A percentile compares a stretch with the other conserved stretches of the same genome.
phyloP scores from a whole-genome alignment of 495 filamentous ascomycete genomes.

The Amphirosellinia nigrospora region DNA sequence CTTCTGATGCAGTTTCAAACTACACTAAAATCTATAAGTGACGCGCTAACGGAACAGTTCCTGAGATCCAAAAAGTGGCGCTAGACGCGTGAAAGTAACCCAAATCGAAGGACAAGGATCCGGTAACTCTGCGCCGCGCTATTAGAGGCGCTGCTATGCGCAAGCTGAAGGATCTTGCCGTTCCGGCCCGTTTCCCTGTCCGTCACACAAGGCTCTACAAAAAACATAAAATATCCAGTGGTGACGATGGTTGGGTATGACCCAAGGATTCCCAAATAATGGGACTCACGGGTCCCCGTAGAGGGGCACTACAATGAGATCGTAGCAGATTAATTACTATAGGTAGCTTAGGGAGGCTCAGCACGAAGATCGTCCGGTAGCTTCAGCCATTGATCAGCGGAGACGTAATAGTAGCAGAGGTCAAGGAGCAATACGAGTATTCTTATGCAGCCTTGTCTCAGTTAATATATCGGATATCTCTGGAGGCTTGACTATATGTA shows the following conservation, averaged over 20 bases:
- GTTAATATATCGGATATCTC: background rate
- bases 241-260: constrained; percentile 17
- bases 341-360: constrained; percentile 28
- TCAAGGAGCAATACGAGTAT: constrained; percentile 1
- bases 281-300: constrained; percentile 22
- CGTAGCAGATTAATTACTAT: constrained; percentile 36
- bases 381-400: constrained; percentile 24
- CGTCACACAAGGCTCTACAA: constrained; percentile 23
- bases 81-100: constrained; percentile 41
- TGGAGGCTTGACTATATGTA: background rate
- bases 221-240: constrained; percentile 2
- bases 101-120: constrained; percentile 42
- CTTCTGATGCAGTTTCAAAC: background rate
- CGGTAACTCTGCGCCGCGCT: constrained; percentile 39
- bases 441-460: constrained; percentile 19
- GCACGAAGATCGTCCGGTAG: constrained; percentile 27
- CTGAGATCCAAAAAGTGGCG: constrained; percentile 33
- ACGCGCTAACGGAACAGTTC: background rate
- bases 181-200: constrained; percentile 22
- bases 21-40: background rate
- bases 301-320: constrained; percentile 28
- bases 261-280: constrained; percentile 31
- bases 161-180: constrained; percentile 32
- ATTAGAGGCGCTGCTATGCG: constrained; percentile 33
- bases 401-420: background rate